These are phyloP conservation scores for Saturnispora halmiae DNA, from an alignment of 805 yeast genomes.

Conservation along the genomic window DNA sequence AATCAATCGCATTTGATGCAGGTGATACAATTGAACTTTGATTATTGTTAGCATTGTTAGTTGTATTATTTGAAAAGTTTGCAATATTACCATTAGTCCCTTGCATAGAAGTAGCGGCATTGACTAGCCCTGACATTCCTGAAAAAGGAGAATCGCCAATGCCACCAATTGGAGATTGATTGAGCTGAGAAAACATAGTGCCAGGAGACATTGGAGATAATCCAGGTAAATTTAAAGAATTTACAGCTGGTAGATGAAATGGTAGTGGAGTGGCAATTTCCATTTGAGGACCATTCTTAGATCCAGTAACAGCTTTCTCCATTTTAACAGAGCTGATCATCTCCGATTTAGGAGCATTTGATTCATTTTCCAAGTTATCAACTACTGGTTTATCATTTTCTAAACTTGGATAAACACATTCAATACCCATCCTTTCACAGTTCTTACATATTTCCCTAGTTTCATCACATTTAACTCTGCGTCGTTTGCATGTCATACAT, in stretches of 20 bases:
- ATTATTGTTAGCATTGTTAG: too few species aligned
- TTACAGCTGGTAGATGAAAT: constrained; percentile 5
- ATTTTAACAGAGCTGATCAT: not conserved
- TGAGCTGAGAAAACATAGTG: constrained; percentile 11
- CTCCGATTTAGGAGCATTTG: not conserved
- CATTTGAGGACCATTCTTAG: constrained; percentile 1
- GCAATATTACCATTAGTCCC: not conserved
- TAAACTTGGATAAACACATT: constrained; percentile 48
- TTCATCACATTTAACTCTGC: constrained; percentile 93
- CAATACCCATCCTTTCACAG: constrained; percentile 70
- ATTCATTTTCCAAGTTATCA: not conserved
- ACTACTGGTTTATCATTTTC: constrained; percentile 4
- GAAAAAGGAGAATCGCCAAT: constrained; percentile 4
- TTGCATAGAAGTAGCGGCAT: constrained; percentile 12
- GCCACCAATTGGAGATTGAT: constrained; percentile 9
- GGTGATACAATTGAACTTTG: not conserved
- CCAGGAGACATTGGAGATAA: constrained; percentile 12
- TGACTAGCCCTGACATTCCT: constrained; percentile 4
- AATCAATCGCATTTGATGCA: not conserved
- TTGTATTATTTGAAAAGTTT: not conserved
- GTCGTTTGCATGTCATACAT: constrained; percentile 77
- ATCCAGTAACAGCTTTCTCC: not conserved
- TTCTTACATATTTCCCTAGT: constrained; percentile 68
- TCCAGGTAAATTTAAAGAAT: constrained; percentile 1
- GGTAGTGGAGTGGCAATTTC: constrained; percentile 1